phyloP scores from a whole-genome alignment of 139 green algal genomes.

The Chlamydomonas schloesseri region DNA sequence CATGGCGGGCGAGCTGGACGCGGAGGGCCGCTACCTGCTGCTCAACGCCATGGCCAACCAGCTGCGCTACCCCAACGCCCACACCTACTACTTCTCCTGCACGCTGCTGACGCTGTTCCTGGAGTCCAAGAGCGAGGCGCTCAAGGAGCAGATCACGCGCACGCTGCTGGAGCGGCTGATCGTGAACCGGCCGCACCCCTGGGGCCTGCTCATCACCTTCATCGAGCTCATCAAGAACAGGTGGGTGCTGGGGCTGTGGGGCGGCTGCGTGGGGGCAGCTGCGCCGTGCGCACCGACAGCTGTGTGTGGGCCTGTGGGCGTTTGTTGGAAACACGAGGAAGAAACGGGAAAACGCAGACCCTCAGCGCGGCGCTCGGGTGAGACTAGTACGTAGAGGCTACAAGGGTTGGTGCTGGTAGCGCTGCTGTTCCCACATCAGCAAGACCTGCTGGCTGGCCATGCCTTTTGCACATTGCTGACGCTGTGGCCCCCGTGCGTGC shows the following conservation, averaged over 20 bases:
- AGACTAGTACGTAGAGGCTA: no score
- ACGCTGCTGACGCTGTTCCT: conserved; percentile 94
- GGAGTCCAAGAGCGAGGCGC: conserved; percentile 70
- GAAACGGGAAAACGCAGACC: no score
- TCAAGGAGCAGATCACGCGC: conserved; percentile 92
- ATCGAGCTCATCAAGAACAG: conserved; percentile 99
- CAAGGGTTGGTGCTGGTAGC: no score
- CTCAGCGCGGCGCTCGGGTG: no score
- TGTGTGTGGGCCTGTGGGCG: no score
- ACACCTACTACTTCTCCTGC: conserved; percentile 99
- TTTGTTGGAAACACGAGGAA: no score
- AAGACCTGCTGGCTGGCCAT: no score
- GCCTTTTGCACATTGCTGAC: no score
- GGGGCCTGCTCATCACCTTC: conserved; percentile 98
- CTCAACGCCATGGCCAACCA: conserved; percentile 98
- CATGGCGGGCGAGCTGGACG: conserved; percentile 82
- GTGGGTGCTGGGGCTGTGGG: not conserved
- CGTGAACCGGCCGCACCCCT: conserved; percentile 93
- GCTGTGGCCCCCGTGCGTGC: no score
- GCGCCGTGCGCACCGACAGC: no score
- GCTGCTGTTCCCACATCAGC: no score
- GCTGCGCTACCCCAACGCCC: conserved; percentile 97
- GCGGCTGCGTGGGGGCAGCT: no score
- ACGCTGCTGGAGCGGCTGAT: conserved; percentile 98
- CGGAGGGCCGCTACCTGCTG: conserved; percentile 95